Conservation (phyloP, 2,329 filamentous ascomycete species). For the Metarhizium guizhouense region DNA sequence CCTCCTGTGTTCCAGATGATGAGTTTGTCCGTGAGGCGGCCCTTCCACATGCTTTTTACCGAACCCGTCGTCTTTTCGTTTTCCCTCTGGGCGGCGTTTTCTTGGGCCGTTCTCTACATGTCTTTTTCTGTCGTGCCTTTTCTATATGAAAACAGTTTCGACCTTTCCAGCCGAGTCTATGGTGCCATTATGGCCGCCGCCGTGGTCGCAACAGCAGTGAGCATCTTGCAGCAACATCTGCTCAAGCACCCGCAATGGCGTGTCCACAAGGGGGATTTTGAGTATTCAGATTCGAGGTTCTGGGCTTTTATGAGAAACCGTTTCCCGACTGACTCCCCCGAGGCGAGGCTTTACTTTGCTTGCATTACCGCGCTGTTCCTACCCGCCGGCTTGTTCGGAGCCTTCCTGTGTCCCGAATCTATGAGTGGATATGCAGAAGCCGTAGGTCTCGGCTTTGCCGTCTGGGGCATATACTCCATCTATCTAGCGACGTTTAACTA, state of each 20-base stretch:
- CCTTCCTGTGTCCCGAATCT: slow-evolving; percentile 19
- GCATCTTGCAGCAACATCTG: slow-evolving; percentile 64
- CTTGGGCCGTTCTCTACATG: slow-evolving; percentile 82
- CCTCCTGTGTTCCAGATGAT: slow-evolving; percentile 62
- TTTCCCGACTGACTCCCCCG: slow-evolving; percentile 51
- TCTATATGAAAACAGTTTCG: slow-evolving; percentile 61
- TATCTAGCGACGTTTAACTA: slow-evolving; percentile 92
- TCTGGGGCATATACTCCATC: slow-evolving; percentile 78
- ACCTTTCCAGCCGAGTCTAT: slow-evolving; percentile 62
- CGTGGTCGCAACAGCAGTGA: slow-evolving; percentile 56
- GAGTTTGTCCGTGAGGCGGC: slow-evolving; percentile 62
- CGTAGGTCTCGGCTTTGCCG: slow-evolving; percentile 63
- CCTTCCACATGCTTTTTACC: slow-evolving; percentile 68
- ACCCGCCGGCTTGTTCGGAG: slow-evolving; percentile 63
- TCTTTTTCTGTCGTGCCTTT: slow-evolving; percentile 75
- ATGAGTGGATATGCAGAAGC: slow-evolving; percentile 20
- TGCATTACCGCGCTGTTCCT: slow-evolving; percentile 69
- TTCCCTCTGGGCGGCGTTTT: slow-evolving; percentile 81
- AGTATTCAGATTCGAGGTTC: slow-evolving; percentile 21
- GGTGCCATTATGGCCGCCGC: slow-evolving; percentile 60
- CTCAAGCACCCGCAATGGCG: slow-evolving; percentile 36
- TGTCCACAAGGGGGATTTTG: slow-evolving; percentile 10
- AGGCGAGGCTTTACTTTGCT: slow-evolving; percentile 74
- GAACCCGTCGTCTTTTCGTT: slow-evolving; percentile 80
- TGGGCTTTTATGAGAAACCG: slow-evolving; percentile 36